A percentile compares a stretch with the other conserved stretches of the same genome.
phyloP scores from a whole-genome alignment of 495 filamentous ascomycete genomes.

The Apiosordaria backusii region DNA sequence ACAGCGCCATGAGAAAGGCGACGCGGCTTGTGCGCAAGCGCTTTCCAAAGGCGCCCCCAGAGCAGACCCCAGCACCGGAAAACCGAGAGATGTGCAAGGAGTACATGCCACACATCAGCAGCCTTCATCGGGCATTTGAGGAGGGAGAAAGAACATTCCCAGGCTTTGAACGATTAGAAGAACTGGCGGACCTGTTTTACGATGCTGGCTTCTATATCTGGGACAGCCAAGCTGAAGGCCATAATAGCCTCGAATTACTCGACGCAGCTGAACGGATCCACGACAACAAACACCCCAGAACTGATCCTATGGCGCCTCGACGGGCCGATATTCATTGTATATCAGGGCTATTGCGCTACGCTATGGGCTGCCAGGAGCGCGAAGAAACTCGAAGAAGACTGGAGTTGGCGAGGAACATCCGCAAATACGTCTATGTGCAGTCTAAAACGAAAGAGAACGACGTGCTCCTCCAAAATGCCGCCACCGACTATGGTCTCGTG shows the following conservation, averaged over 20 bases:
- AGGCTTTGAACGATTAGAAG: neutral
- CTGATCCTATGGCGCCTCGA: conserved; percentile 8
- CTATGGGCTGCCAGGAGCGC: conserved; percentile 15
- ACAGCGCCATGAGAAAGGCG: conserved; percentile 8
- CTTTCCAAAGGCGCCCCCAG: conserved; percentile 11
- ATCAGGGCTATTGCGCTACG: conserved; percentile 18
- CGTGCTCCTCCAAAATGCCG: conserved; percentile 23
- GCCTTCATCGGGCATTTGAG: conserved; percentile 8
- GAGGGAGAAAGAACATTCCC: neutral
- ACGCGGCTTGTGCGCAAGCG: conserved; percentile 8
- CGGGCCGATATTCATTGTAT: conserved; percentile 24
- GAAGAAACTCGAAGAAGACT: conserved; percentile 11
- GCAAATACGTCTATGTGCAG: neutral
- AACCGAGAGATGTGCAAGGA: conserved; percentile 16
- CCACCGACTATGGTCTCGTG: conserved; percentile 18
- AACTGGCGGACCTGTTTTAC: conserved; percentile 25
- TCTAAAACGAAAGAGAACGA: conserved; percentile 9
- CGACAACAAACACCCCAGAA: neutral
- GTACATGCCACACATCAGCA: conserved; percentile 20
- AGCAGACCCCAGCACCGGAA: conserved; percentile 19
- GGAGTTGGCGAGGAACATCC: conserved; percentile 6
- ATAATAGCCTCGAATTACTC: conserved; percentile 22
- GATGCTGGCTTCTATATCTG: conserved; percentile 28
- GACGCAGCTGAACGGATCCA: conserved; percentile 21
- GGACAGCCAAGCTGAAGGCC: conserved; percentile 13